phyloP scores from a whole-genome alignment of 208 protist genomes.

The Tritrichomonas foetus region DNA sequence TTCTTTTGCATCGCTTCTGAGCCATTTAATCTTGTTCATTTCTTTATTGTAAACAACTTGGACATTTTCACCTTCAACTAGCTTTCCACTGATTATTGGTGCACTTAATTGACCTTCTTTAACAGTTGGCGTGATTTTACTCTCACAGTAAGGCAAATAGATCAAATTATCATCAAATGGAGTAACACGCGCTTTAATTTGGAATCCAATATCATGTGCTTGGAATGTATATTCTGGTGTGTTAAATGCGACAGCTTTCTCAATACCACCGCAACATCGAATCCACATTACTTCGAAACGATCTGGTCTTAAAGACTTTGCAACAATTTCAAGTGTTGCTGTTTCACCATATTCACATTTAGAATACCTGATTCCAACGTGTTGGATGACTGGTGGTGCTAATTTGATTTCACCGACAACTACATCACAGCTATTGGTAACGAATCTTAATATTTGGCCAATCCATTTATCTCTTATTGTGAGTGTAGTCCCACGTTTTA shows the following conservation, averaged over 20 bases:
- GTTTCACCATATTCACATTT: background rate
- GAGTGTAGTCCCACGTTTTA: background rate
- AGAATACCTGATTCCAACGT: background rate
- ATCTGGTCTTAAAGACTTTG: background rate
- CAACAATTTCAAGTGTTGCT: background rate
- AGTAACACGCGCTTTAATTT: background rate
- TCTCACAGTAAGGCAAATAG: background rate
- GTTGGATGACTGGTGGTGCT: background rate
- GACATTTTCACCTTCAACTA: background rate
- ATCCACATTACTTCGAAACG: background rate
- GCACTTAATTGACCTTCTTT: background rate
- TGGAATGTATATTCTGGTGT: background rate
- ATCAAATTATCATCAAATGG: background rate
- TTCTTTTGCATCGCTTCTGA: background rate
- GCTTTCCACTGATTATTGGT: background rate
- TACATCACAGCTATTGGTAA: background rate
- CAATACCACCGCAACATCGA: background rate
- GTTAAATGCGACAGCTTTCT: background rate
- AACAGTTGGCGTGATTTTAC: background rate
- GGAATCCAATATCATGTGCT: background rate
- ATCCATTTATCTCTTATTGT: too few relatives aligned
- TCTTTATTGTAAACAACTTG: background rate
- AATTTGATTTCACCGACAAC: background rate
- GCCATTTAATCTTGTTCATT: background rate
- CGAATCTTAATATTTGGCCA: background rate